Percentiles rank a stretch among this genome's conserved stretches.
Conservation (phyloP, 2,329 filamentous ascomycete species). For the Microcera coccophila region DNA sequence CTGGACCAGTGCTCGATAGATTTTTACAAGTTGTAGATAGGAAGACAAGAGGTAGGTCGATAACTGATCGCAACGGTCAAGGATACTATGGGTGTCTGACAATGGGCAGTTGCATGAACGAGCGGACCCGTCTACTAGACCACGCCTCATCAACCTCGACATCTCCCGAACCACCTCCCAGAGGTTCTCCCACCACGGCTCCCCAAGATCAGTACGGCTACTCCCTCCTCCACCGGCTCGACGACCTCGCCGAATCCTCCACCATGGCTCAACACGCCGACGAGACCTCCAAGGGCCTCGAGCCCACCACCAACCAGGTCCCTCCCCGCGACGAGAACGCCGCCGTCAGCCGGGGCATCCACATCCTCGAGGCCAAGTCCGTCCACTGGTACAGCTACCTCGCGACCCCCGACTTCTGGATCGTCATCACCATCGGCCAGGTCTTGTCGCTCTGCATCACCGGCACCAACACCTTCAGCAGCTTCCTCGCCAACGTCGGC, state of each 20-base stretch:
- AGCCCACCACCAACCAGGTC: constrained; percentile 14
- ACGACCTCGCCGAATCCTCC: constrained; percentile 3
- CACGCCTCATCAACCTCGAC: not conserved
- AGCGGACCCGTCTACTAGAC: constrained; percentile 12
- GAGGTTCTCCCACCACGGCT: not conserved
- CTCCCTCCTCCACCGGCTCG: not conserved
- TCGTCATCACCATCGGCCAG: constrained; percentile 77
- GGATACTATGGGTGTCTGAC: not conserved
- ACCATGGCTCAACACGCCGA: constrained; percentile 11
- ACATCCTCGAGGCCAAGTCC: constrained; percentile 51
- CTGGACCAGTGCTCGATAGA: too few relatives aligned
- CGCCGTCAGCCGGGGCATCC: constrained; percentile 49
- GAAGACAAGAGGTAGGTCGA: not conserved
- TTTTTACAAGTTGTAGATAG: too few relatives aligned
- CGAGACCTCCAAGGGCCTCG: constrained; percentile 22
- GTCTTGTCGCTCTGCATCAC: constrained; percentile 86
- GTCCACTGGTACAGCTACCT: constrained; percentile 70
- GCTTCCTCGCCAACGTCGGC: constrained; percentile 60
- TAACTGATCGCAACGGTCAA: not conserved
- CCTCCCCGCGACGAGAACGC: constrained; percentile 24
- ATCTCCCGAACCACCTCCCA: not conserved
- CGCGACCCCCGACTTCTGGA: constrained; percentile 81
- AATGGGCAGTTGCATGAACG: constrained; percentile 10
- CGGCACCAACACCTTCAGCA: constrained; percentile 84
- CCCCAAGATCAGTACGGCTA: not conserved